These are phyloP conservation scores for Yamadazyma membranifaciens DNA, from an alignment of 1,139 yeast genomes.

Conservation along the genomic window DNA sequence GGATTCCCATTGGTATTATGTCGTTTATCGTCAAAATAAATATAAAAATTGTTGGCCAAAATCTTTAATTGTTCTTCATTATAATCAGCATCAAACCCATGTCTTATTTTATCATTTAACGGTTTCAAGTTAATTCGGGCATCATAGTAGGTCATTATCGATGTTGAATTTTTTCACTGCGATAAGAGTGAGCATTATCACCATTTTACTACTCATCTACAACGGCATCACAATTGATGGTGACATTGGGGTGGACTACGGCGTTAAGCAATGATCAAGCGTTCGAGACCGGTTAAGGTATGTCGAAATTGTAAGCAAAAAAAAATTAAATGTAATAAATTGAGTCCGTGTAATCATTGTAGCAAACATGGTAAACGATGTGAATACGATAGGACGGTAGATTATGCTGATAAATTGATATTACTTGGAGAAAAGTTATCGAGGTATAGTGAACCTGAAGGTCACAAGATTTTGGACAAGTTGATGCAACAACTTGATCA, in stretches of 20 bases:
- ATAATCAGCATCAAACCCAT: conserved; percentile 76
- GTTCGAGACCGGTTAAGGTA: background rate
- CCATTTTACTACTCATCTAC: too few species aligned
- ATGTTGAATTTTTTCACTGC: background rate
- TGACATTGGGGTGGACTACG: background rate
- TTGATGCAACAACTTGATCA: too few species aligned
- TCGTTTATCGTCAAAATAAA: conserved; percentile 84
- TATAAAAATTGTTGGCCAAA: conserved; percentile 70
- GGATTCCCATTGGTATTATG: conserved; percentile 92
- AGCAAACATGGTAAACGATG: too few species aligned
- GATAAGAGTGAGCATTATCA: background rate
- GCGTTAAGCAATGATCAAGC: background rate
- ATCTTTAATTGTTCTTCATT: conserved; percentile 61
- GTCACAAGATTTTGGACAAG: too few species aligned
- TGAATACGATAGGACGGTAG: too few species aligned
- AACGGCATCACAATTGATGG: too few species aligned
- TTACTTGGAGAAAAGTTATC: too few species aligned
- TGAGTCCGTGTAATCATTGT: too few species aligned
- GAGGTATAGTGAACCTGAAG: too few species aligned
- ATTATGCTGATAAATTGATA: too few species aligned
- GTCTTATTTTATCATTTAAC: conserved; percentile 58
- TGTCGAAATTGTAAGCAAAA: background rate
- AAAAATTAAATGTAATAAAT: too few species aligned
- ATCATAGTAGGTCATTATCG: conserved; percentile 3
- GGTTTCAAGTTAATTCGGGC: conserved; percentile 7